Base-by-base conservation (phyloP, 169 alveolate genomes). In the Cryptosporidium canis region DNA sequence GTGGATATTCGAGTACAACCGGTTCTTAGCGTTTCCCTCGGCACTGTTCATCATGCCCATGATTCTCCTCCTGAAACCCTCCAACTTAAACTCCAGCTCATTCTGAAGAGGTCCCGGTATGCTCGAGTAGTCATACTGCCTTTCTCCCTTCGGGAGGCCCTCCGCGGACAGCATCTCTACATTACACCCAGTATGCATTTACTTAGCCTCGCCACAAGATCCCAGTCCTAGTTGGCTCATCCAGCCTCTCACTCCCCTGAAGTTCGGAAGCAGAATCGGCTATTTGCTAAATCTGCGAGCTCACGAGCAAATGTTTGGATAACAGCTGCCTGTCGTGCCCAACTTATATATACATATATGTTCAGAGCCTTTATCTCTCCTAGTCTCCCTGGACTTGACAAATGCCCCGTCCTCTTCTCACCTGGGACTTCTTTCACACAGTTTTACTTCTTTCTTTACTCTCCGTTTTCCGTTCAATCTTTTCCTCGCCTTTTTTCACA, bases 61-160 rank as follows among this genome's bases (percentile, higher is more conserved):
- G 11, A 77, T 77, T 29, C 47, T 77, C 9, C 66, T 31, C 3
- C 71, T 55, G 39, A 77, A 77, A 33, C 66, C 58, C 6, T 61
- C 72, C 37, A 77, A 39, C 8, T 55, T 63, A 44, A 77, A 77
- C 61, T 77, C 87, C 87, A 77, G 29, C 65, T 77, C 87, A 61
- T 77, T 77, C 18, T 55, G 87, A 24, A 77, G 64, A 12, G 66
- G 51, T 43, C 39, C 51, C 6, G 87, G 87, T 55, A 77, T 77
- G 53, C 31, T 35, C 37, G 72, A 61, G 63, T 77, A 77, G 48
- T 77, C 87, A 45, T 56, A 77, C 61, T 58, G 87, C 1, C 44
- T 61, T 29, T 77, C 87, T 39, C 61, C 27, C n/a, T 44, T 35
- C 24, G 68, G 33, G 68, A 29, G n/a, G 45, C 47, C 68, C 47